Percentiles rank a stretch among this genome's conserved stretches.
phyloP scores from a whole-genome alignment of 805 yeast species.

The Nakazawaea ishiwadae region DNA sequence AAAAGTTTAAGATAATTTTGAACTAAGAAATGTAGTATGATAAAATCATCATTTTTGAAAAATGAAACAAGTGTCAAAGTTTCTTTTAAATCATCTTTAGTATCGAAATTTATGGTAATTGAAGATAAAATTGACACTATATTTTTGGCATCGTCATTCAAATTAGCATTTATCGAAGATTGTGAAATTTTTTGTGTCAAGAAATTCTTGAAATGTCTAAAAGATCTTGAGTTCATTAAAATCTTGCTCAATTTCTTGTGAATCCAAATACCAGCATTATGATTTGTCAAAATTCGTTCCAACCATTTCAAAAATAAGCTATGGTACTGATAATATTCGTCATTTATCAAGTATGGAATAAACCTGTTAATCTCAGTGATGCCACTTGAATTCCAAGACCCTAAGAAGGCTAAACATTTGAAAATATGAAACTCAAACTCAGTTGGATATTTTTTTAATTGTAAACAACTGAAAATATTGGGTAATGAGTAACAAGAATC shows the following conservation, averaged over 20 bases:
- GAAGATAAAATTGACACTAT: conserved; percentile 1
- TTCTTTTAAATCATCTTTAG: conserved; percentile 1
- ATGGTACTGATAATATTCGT: not conserved
- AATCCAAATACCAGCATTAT: not conserved
- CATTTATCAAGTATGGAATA: not conserved
- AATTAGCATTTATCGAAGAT: not conserved
- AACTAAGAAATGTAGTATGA: conserved; percentile 1
- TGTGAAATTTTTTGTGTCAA: not conserved
- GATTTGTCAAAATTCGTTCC: conserved; percentile 2
- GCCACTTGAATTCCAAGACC: not conserved
- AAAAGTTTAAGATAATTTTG: conserved; percentile 1
- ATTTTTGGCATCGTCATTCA: not conserved
- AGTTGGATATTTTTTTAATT: not conserved
- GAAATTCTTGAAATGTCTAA: not conserved
- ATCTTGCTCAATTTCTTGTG: conserved; percentile 1
- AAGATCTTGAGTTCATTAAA: conserved; percentile 1
- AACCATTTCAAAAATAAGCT: not conserved
- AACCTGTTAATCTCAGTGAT: not conserved
- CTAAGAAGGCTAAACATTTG: conserved; percentile 4
- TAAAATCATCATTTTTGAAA: conserved; percentile 5
- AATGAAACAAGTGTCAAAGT: not conserved
- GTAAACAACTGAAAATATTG: not conserved
- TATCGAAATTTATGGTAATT: not conserved
- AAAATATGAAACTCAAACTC: conserved; percentile 1
- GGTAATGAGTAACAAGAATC: not conserved